A percentile compares a stretch with the other conserved stretches of the same genome.
Conservation (phyloP, 345 rosid species). For the Moricandia moricandioides region DNA sequence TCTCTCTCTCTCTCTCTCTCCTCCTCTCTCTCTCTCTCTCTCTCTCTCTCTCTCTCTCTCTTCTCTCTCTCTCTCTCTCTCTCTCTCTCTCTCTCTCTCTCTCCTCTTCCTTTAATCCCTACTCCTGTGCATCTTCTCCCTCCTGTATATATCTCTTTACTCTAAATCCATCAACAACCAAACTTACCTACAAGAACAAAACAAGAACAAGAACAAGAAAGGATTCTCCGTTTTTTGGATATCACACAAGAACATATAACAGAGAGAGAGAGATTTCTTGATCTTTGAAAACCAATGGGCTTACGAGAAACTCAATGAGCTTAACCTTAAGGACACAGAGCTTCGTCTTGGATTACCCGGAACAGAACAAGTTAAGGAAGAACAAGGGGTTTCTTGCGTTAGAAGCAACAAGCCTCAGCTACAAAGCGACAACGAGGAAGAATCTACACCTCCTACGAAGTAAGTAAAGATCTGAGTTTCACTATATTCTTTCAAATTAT, state of each 20-base stretch:
- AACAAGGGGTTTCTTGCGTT: slow-evolving; percentile 39
- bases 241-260: neutral
- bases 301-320: slow-evolving; percentile 48
- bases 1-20: no score
- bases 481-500: neutral
- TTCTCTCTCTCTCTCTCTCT: no score
- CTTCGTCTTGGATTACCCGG: slow-evolving; percentile 89
- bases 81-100: no score
- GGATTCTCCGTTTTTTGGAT: neutral
- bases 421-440: slow-evolving; percentile 29
- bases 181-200: slow-evolving; percentile 10
- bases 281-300: slow-evolving; percentile 19
- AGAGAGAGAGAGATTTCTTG: neutral
- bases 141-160: slow-evolving; percentile 16
- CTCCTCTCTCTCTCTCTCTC: no score
- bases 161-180: slow-evolving; percentile 11
- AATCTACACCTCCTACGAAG: slow-evolving; percentile 59
- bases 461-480: slow-evolving; percentile 36
- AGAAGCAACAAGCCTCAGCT: slow-evolving; percentile 55
- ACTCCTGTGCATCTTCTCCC: slow-evolving; percentile 15
- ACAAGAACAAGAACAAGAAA: neutral
- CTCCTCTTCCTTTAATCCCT: slow-evolving; percentile 17
- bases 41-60: neutral
- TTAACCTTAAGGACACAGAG: slow-evolving; percentile 80
- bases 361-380: slow-evolving; percentile 38